These are phyloP conservation scores for Pneumocystis carinii DNA, from an alignment of 1,139 yeast genomes.

Conservation along the genomic window DNA sequence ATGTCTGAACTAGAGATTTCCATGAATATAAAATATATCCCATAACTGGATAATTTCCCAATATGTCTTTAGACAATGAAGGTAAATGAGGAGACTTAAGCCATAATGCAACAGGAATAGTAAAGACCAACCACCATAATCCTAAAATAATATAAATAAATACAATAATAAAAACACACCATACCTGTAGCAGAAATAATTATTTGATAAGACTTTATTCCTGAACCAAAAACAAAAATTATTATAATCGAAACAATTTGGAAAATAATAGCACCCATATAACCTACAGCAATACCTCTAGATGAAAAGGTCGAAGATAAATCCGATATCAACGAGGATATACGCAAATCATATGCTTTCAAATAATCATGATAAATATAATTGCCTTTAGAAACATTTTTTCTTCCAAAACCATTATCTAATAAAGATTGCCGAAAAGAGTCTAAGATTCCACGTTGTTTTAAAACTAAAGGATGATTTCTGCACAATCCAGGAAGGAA, in stretches of 20 bases:
- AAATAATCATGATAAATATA: neutral
- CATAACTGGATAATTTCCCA: conserved; percentile 10
- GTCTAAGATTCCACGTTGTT: neutral
- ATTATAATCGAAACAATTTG: conserved; percentile 41
- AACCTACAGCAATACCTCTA: conserved; percentile 49
- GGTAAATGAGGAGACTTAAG: conserved; percentile 33
- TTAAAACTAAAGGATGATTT: conserved; percentile 19
- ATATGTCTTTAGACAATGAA: conserved; percentile 16
- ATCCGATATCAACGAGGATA: neutral
- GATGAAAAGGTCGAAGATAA: conserved; percentile 3
- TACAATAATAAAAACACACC: conserved; percentile 33
- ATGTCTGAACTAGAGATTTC: conserved; percentile 37
- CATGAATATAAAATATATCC: conserved; percentile 42
- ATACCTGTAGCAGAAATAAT: neutral
- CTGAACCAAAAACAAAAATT: conserved; percentile 32
- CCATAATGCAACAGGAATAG: conserved; percentile 37
- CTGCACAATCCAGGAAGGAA: conserved; percentile 43
- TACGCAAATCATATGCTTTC: neutral
- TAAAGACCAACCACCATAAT: conserved; percentile 56
- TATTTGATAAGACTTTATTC: neutral
- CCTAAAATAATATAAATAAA: conserved; percentile 47
- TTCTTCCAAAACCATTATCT: neutral
- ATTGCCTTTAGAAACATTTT: neutral
- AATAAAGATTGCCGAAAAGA: neutral
- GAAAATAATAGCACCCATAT: conserved; percentile 46